phyloP scores from a whole-genome alignment of 345 rosid species.

The Streptanthus diversifolius region DNA sequence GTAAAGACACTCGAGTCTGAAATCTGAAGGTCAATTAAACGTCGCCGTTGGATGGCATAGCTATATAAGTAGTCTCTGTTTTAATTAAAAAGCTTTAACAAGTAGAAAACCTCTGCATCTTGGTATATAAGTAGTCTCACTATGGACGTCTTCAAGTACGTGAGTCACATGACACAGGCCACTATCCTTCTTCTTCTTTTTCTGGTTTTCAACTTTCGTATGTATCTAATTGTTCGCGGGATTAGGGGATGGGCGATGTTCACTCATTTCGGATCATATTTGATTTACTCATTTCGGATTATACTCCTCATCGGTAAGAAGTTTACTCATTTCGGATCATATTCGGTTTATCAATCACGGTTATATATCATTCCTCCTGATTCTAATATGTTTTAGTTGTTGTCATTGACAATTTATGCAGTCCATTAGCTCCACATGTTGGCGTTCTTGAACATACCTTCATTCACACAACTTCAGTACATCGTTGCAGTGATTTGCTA shows the following conservation, averaged over 20 bases:
- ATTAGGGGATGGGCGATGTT: no score
- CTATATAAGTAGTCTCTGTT: not conserved
- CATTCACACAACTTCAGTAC: slow-evolving; percentile 40
- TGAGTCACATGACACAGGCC: no score
- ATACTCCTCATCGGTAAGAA: slow-evolving; percentile 47
- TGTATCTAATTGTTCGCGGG: no score
- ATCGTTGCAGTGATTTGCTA: slow-evolving; percentile 36
- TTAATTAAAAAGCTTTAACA: no score
- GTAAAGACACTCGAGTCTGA: not conserved
- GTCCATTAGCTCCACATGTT: slow-evolving; percentile 41
- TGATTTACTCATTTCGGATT: no score
- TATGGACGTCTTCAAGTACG: no score
- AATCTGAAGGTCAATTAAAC: not conserved
- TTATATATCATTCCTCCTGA: not conserved
- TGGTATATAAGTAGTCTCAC: no score
- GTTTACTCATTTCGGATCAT: not conserved
- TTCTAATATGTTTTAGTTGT: not conserved
- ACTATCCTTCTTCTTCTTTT: no score
- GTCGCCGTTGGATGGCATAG: not conserved
- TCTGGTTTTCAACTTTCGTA: no score
- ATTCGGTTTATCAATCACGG: not conserved
- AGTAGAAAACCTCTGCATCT: no score
- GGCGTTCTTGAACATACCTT: slow-evolving; percentile 64
- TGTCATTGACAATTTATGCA: not conserved
- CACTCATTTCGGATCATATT: no score